A percentile compares a stretch with the other conserved stretches of the same genome.
These are phyloP conservation scores for Coemansia sp. DNA, from an alignment of 371 early-diverging fungal species.

Conservation along the genomic window DNA sequence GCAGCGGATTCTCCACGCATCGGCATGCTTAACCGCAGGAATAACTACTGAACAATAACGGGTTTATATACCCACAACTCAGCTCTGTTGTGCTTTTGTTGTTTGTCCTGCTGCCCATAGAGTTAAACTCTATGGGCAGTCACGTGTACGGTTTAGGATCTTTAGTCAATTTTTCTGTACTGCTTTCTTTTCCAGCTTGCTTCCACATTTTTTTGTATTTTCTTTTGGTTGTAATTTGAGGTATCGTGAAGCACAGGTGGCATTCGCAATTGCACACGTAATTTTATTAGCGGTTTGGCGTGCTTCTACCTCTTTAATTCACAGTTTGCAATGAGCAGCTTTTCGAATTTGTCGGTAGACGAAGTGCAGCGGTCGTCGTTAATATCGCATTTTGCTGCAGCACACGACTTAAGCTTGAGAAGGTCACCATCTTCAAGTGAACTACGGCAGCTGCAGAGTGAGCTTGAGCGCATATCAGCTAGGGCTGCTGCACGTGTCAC, in stretches of 20 bases:
- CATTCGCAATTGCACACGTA: too few species aligned
- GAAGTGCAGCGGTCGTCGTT: conserved; percentile 27
- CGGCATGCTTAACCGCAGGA: background rate
- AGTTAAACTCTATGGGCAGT: background rate
- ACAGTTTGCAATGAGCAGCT: conserved; percentile 11
- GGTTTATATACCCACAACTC: too few species aligned
- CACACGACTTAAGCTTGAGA: background rate
- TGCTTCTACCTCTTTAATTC: too few species aligned
- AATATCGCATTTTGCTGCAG: conserved; percentile 24
- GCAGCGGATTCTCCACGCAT: background rate
- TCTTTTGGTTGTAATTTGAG: background rate
- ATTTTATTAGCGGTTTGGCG: too few species aligned
- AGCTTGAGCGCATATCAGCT: conserved; percentile 31
- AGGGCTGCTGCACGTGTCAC: conserved; percentile 19
- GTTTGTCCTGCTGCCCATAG: too few species aligned
- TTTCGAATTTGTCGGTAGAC: conserved; percentile 15
- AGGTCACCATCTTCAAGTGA: conserved; percentile 20
- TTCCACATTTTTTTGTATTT: background rate
- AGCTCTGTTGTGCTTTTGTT: too few species aligned
- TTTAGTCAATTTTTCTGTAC: background rate
- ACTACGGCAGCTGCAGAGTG: conserved; percentile 30
- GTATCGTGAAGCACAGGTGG: background rate
- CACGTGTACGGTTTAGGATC: conserved; percentile 1
- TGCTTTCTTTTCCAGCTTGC: background rate
- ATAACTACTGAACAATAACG: background rate